A percentile compares a stretch with the other conserved stretches of the same genome.
Evolutionary conservation across 2,329 filamentous ascomycete species (phyloP).

Genomic region (Claviceps maximensis): DNA sequence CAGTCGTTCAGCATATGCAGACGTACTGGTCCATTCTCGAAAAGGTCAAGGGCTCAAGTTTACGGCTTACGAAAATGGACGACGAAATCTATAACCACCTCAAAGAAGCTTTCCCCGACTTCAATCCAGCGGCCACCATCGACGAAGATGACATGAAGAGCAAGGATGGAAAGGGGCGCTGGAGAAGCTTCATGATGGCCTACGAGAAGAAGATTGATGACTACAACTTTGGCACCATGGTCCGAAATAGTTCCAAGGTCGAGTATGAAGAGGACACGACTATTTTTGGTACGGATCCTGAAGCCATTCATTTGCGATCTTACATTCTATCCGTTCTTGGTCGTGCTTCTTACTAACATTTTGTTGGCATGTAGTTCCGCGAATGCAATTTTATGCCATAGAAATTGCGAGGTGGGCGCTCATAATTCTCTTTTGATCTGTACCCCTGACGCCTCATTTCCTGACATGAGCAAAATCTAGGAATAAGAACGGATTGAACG

Average conservation of each 20-base stretch:
- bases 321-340: neutral
- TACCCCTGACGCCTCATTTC: neutral
- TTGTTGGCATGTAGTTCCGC: constrained; percentile 27
- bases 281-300: constrained; percentile 67
- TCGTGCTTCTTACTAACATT: neutral
- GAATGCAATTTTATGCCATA: constrained; percentile 43
- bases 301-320: neutral
- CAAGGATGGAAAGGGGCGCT: constrained; percentile 83
- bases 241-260: constrained; percentile 61
- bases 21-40: constrained; percentile 97
- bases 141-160: constrained; percentile 97
- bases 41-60: constrained; percentile 72
- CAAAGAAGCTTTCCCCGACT: constrained; percentile 78
- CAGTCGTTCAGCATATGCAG: constrained; percentile 84
- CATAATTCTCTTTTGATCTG: neutral
- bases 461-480: constrained; percentile 22
- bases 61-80: constrained; percentile 87
- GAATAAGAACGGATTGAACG: constrained; percentile 82
- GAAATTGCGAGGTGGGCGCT: constrained; percentile 33
- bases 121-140: constrained; percentile 68
- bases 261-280: constrained; percentile 85
- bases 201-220: constrained; percentile 96
- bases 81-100: constrained; percentile 91
- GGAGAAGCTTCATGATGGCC: constrained; percentile 84
- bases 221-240: constrained; percentile 94